Conservation (phyloP, 148 eudicot genomes). For the Agrostemma githago region DNA sequence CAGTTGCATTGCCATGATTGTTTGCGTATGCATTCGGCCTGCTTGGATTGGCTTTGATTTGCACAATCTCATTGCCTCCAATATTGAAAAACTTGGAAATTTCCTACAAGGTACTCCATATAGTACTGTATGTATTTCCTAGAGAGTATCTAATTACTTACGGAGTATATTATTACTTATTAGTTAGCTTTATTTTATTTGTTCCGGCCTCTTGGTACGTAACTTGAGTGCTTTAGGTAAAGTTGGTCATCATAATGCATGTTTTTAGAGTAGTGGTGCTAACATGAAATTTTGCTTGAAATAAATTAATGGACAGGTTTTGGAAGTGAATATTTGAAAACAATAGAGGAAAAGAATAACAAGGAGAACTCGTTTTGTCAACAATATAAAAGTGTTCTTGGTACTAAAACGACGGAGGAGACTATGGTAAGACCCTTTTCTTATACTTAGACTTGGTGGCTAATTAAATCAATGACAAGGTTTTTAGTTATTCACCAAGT, state of each 20-base stretch:
- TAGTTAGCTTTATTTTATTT: background rate
- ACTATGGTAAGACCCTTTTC: slow-evolving; percentile 17
- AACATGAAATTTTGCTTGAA: background rate
- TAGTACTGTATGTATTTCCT: too few species aligned
- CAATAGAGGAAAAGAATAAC: slow-evolving; percentile 7
- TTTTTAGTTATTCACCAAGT: too few species aligned
- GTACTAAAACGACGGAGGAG: slow-evolving; percentile 24
- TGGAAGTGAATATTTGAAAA: slow-evolving; percentile 17
- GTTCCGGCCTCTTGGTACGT: background rate
- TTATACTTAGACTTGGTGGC: background rate
- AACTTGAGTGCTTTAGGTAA: background rate
- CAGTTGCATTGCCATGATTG: slow-evolving; percentile 34
- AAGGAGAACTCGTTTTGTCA: slow-evolving; percentile 14
- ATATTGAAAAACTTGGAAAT: slow-evolving; percentile 45
- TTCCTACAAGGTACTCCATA: slow-evolving; percentile 44
- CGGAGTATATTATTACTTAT: background rate
- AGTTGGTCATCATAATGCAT: background rate
- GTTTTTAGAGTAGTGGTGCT: background rate
- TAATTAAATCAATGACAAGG: too few species aligned
- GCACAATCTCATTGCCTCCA: slow-evolving; percentile 42
- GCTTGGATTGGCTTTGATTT: slow-evolving; percentile 81
- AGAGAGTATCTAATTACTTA: too few species aligned
- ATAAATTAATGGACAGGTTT: slow-evolving; percentile 6
- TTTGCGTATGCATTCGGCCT: slow-evolving; percentile 45
- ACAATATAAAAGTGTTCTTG: slow-evolving; percentile 24